A percentile compares a stretch with the other conserved stretches of the same genome.
phyloP scores from a whole-genome alignment of 2,329 filamentous ascomycete genomes.

The Neospermospora avenae region DNA sequence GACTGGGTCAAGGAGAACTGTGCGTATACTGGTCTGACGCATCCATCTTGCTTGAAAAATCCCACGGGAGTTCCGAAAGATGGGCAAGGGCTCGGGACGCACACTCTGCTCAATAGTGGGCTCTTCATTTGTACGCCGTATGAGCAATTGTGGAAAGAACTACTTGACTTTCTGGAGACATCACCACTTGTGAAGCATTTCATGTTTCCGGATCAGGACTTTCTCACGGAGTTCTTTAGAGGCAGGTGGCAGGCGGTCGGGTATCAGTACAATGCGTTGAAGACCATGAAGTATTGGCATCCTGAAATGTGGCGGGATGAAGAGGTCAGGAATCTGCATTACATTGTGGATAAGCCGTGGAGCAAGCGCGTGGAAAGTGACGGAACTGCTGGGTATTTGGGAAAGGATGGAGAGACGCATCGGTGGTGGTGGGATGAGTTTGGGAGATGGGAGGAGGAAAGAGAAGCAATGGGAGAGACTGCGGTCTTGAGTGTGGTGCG shows the following conservation, averaged over 20 bases:
- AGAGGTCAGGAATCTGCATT: constrained; percentile 55
- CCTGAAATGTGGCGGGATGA: constrained; percentile 52
- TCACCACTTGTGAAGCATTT: constrained; percentile 32
- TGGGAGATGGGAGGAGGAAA: constrained; percentile 38
- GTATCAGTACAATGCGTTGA: constrained; percentile 60
- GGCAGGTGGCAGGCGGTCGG: constrained; percentile 53
- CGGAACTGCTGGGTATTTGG: constrained; percentile 40
- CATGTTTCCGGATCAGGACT: constrained; percentile 55
- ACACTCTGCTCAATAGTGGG: constrained; percentile 48
- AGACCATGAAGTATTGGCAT: constrained; percentile 56
- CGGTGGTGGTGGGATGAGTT: constrained; percentile 53
- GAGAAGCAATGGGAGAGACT: constrained; percentile 6
- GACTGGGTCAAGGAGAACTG: constrained; percentile 60
- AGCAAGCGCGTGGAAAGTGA: constrained; percentile 39
- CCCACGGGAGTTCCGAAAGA: constrained; percentile 36
- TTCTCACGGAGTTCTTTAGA: constrained; percentile 51
- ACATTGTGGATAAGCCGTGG: constrained; percentile 61
- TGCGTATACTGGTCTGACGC: constrained; percentile 48
- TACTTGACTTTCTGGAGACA: constrained; percentile 33
- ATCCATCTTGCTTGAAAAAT: constrained; percentile 30
- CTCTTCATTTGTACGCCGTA: constrained; percentile 49
- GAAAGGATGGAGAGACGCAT: constrained; percentile 49
- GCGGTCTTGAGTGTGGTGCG: constrained; percentile 15
- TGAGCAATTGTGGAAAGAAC: constrained; percentile 38
- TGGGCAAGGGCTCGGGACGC: constrained; percentile 34